Base-by-base conservation (phyloP, 164 flowering plant species). In the Magnolia kwangsiensis region DNA sequence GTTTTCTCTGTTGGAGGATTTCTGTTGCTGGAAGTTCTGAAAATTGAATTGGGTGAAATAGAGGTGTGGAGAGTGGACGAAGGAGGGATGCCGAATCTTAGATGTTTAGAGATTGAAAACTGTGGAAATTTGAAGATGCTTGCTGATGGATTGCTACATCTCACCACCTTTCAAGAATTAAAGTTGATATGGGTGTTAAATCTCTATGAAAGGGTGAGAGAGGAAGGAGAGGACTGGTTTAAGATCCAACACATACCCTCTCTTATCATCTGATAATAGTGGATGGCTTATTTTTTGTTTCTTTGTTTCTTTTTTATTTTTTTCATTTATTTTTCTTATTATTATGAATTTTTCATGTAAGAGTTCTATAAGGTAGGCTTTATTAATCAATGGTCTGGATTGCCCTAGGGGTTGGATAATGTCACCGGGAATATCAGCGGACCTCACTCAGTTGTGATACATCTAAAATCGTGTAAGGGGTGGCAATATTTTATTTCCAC, bases 51-150 rank as follows among this genome's bases (percentile, higher is more conserved):
- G 5, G 2, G 1, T 19, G 20, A 31, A 14, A 18, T 73, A 18
- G 51, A 63, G 51, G 75, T 37, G 55, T 63, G 75, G 75, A 73
- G 21, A 63, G 45, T 73, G 16, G 75, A 73, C 31, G 50, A 73
- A 73, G 75, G 75, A 63, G 75, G 68, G n/a, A 63, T 73, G 75
- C 55, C 55, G 4, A 31, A 49, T 16, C 68, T 73, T 7, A n/a
- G 29, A 21, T 19, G 1, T 31, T 63, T 73, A 19, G 24, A 18
- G 24, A 73, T 65, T 65, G 8, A 7, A 6, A 5, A 7, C 23
- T 65, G 68, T 14, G 10, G 13, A 23, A 20, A 20, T 20, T 23
- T 65, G 27, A 9, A 65, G 27, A 21, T 23, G 68, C 68, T 23
- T 20, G 37, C 68, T 21, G 23, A 2, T 4, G 68, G 68, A 19